These are phyloP conservation scores for Psilocybe mexicana DNA, from an alignment of 1,284 basidiomycete species.

Conservation along the genomic window DNA sequence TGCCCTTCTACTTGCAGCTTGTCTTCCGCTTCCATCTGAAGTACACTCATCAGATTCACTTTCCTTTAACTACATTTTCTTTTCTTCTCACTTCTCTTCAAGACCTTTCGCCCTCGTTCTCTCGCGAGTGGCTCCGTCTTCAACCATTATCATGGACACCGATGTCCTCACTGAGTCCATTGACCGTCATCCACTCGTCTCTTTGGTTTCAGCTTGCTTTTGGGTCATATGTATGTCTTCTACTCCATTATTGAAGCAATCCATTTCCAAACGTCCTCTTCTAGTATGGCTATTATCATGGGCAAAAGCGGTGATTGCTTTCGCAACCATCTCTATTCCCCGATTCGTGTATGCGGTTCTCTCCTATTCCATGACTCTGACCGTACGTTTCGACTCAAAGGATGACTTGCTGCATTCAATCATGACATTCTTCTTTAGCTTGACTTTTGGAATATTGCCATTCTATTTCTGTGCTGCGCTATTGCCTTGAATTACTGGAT, in stretches of 20 bases:
- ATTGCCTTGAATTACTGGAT: slow-evolving; percentile 82
- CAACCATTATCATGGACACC: slow-evolving; percentile 32
- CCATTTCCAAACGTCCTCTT: background rate
- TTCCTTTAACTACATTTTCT: background rate
- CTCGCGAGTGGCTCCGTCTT: background rate
- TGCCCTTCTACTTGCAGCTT: background rate
- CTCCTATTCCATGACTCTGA: slow-evolving; percentile 88
- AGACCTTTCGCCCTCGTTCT: background rate
- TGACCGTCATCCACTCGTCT: slow-evolving; percentile 62
- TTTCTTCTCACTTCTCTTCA: background rate
- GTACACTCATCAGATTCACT: background rate
- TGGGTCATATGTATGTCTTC: slow-evolving; percentile 69
- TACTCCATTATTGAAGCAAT: background rate
- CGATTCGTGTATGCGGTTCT: slow-evolving; percentile 75
- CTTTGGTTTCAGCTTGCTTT: slow-evolving; percentile 80
- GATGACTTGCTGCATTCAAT: background rate
- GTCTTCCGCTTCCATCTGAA: background rate
- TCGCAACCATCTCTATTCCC: slow-evolving; percentile 81
- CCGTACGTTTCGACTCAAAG: slow-evolving; percentile 44
- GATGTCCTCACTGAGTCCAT: slow-evolving; percentile 31
- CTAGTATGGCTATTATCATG: slow-evolving; percentile 82
- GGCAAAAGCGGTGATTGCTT: slow-evolving; percentile 68
- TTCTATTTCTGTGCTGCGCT: slow-evolving; percentile 68
- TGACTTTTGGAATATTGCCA: slow-evolving; percentile 86
- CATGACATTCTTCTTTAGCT: slow-evolving; percentile 47